These are phyloP conservation scores for Carex kokanica DNA, from an alignment of 176 grass and related monocot genomes.

Conservation along the genomic window DNA sequence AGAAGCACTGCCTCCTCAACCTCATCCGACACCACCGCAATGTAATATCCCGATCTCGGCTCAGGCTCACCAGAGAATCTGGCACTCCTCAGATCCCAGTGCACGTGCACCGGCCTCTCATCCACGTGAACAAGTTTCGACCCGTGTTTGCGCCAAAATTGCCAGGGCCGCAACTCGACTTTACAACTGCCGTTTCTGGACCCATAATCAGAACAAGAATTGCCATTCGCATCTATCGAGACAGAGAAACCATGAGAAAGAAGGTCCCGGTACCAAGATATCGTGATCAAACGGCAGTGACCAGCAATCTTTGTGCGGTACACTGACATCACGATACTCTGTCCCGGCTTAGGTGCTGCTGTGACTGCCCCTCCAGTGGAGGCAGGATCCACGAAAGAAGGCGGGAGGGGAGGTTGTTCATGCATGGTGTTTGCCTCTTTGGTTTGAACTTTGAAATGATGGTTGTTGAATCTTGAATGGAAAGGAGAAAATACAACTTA, in stretches of 20 bases:
- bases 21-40: constrained; percentile 44
- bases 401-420: background rate
- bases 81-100: constrained; percentile 74
- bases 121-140: constrained; percentile 48
- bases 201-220: background rate
- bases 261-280: constrained; percentile 68
- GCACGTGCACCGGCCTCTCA: constrained; percentile 41
- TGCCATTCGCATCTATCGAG: constrained; percentile 9
- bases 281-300: constrained; percentile 58
- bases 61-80: constrained; percentile 47
- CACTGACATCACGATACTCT: constrained; percentile 57
- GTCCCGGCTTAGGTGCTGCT: constrained; percentile 33
- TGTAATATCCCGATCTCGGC: constrained; percentile 56
- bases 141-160: constrained; percentile 67
- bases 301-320: constrained; percentile 84
- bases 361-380: background rate
- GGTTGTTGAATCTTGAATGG: background rate
- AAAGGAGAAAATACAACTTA: background rate
- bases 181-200: constrained; percentile 35
- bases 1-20: constrained; percentile 58
- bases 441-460: background rate
- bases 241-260: constrained; percentile 58
- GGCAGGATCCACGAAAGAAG: background rate
- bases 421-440: background rate
- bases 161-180: constrained; percentile 69